Base-by-base conservation (phyloP, 1,284 basidiomycete species). In the Ustanciosporium gigantosporum region DNA sequence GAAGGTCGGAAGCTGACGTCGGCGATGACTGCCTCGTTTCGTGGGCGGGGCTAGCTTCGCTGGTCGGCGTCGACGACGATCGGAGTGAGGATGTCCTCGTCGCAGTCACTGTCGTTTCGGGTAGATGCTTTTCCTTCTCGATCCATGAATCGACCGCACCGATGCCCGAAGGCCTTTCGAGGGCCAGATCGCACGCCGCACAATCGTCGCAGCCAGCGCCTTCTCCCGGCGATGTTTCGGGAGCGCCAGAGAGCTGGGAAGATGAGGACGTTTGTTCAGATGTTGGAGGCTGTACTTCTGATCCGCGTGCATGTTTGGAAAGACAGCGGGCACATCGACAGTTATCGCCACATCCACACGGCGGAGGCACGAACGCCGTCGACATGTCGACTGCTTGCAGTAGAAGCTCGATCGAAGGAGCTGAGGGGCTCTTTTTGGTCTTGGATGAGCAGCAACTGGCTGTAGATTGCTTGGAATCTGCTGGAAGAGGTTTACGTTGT, bases 111-210 rank as follows among this genome's bases (percentile, higher is more conserved):
- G n/a, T n/a, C n/a, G n/a, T n/a, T n/a, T n/a, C n/a, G n/a, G n/a
- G n/a, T n/a, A n/a, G n/a, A n/a, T n/a, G 17, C 9, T 41, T 41
- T 23, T 56, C 51, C 25, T 46, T 43, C 17, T 62, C 60, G 46
- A 64, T 57, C 60, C 60, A 67, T 24, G 39, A 43, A 32, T 72
- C 70, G 1, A 72, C 56, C 4, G 41, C 42, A 9, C 52, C 48
- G 25, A 72, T 72, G 5, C 70, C 70, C 2, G 58, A 57, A 1
- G 67, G 67, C 14, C 50, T 46, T 24, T 62, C 50, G 15, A 70
- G 52, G 4, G 48, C 51, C 19, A 72, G 43, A 31, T 72, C 70
- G 43, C 70, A 72, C 0, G 70, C 67, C 19, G 56, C 61, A 22
- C 70, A 72, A 16, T 64, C 50, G 21, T 58, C 58, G 40, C 70